Conservation (phyloP, 306 rosid species). For the Begonia fuchsioides region DNA sequence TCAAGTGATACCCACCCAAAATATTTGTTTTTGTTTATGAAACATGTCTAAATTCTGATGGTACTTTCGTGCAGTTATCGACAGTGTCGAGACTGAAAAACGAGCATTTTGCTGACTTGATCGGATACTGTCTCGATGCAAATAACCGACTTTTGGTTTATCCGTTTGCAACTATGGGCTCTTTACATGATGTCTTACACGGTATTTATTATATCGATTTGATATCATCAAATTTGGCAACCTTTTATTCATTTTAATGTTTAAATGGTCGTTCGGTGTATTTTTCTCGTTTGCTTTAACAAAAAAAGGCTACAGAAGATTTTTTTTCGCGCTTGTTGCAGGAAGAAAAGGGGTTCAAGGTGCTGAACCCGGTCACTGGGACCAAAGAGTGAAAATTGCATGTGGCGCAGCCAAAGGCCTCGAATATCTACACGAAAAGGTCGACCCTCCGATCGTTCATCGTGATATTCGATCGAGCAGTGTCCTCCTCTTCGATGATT, state of each 20-base stretch:
- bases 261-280: too few relatives aligned
- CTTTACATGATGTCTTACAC: constrained; percentile 77
- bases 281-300: too few relatives aligned
- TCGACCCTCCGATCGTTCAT: constrained; percentile 72
- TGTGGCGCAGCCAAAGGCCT: constrained; percentile 59
- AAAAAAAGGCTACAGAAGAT: too few relatives aligned
- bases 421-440: constrained; percentile 39
- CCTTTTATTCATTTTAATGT: too few relatives aligned
- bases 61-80: constrained; percentile 36
- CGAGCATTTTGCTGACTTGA: constrained; percentile 59
- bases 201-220: constrained; percentile 21
- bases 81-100: constrained; percentile 65
- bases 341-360: constrained; percentile 94
- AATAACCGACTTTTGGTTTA: constrained; percentile 62
- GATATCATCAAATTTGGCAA: too few relatives aligned
- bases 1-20: constrained; percentile 24
- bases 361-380: constrained; percentile 94
- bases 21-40: constrained; percentile 1
- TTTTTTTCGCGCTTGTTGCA: not conserved
- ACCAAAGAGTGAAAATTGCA: constrained; percentile 68
- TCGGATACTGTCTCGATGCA: constrained; percentile 68
- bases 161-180: constrained; percentile 57
- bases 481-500: constrained; percentile 61
- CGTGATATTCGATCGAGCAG: constrained; percentile 84
- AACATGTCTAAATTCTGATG: not conserved